phyloP scores from a whole-genome alignment of 83 land plant genomes.

The Picea abies region DNA sequence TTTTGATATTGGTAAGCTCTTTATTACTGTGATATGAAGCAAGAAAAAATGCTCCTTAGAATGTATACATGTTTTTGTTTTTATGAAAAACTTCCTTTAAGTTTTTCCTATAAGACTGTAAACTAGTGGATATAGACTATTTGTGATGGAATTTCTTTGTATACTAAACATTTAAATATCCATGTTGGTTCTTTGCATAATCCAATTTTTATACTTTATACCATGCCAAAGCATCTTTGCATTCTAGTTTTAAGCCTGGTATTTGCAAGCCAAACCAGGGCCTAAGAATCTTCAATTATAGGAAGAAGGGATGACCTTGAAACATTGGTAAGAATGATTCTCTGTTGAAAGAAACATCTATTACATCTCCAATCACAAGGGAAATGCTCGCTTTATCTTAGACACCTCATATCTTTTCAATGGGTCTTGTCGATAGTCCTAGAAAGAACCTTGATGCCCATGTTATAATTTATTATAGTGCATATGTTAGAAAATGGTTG shows the following conservation, averaged over 20 bases:
- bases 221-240: not conserved
- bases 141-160: too few species aligned
- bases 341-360: not conserved
- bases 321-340: not conserved
- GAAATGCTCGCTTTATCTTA: not conserved
- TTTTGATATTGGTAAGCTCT: too few species aligned
- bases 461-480: constrained; percentile 52
- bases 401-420: not conserved
- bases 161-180: too few species aligned
- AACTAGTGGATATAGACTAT: too few species aligned
- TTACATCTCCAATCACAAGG: not conserved
- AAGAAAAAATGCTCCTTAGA: too few species aligned
- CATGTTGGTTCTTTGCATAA: too few species aligned
- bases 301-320: not conserved
- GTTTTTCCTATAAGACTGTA: too few species aligned
- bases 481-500: constrained; percentile 75
- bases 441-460: constrained; percentile 37
- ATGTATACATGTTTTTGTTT: too few species aligned
- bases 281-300: not conserved
- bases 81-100: too few species aligned
- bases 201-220: not conserved
- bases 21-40: too few species aligned
- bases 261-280: not conserved
- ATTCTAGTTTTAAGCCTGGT: not conserved
- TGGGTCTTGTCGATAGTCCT: constrained; percentile 58